Evolutionary conservation across 257 asterid genomes (phyloP).

Genomic region (Rhazya stricta): DNA sequence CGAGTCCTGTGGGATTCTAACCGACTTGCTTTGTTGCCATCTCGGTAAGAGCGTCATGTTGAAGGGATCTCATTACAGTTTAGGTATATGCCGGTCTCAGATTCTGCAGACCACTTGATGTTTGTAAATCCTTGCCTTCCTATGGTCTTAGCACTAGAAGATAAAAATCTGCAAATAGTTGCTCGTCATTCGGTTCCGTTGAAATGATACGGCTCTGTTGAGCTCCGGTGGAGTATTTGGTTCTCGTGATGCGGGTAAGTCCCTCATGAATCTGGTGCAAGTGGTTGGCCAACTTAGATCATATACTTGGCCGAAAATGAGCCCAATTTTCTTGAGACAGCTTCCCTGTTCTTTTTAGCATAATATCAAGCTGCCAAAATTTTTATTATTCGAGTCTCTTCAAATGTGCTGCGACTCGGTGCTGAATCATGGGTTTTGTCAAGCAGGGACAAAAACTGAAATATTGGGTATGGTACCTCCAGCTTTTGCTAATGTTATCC

Average conservation of each 20-base stretch:
- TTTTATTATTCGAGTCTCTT: too few relatives aligned
- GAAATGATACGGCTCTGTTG: neutral
- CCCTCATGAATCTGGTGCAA: neutral
- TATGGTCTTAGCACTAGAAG: neutral
- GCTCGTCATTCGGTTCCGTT: neutral
- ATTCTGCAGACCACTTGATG: neutral
- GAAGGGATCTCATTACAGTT: neutral
- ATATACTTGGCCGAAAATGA: neutral
- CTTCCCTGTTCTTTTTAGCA: too few relatives aligned
- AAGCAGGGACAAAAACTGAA: neutral
- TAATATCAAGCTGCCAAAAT: too few relatives aligned
- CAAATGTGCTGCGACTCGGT: neutral
- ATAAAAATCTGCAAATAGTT: neutral
- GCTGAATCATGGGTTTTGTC: neutral
- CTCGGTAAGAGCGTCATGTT: conserved; percentile 29
- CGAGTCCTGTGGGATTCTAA: conserved; percentile 68
- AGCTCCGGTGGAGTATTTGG: neutral
- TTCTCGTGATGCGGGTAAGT: too few relatives aligned
- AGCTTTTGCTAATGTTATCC: neutral
- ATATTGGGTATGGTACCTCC: neutral
- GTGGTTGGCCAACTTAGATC: neutral
- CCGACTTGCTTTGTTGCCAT: conserved; percentile 43
- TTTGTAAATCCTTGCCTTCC: neutral
- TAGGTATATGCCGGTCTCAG: neutral
- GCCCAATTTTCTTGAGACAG: neutral